Evolutionary conservation across 768 basidiomycete species (phyloP).

Genomic region (Phaeolepiota aurea): DNA sequence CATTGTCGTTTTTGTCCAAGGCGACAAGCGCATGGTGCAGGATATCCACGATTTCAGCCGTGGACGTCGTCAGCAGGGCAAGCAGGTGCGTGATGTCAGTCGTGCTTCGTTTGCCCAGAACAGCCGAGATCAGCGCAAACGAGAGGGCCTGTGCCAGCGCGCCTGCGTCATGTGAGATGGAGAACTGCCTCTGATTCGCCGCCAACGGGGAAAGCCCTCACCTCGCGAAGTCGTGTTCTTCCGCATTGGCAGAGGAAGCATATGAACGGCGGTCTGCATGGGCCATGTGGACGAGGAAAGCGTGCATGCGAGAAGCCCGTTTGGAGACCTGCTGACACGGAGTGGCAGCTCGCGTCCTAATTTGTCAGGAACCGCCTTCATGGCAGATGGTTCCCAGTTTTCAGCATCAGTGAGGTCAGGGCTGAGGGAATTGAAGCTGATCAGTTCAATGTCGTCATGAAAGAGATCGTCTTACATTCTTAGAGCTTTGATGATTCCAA

Average conservation of each 20-base stretch:
- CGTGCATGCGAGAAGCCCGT: slow-evolving; percentile 46
- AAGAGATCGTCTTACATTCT: slow-evolving; percentile 37
- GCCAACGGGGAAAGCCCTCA: neutral
- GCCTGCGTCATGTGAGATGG: neutral
- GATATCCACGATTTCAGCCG: slow-evolving; percentile 34
- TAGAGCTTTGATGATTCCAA: slow-evolving; percentile 44
- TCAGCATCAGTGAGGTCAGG: slow-evolving; percentile 43
- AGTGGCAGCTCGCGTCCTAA: slow-evolving; percentile 59
- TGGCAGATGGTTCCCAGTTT: slow-evolving; percentile 38
- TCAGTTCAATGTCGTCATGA: neutral
- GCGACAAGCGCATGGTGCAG: slow-evolving; percentile 37
- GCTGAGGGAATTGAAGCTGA: slow-evolving; percentile 25
- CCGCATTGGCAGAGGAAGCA: slow-evolving; percentile 28
- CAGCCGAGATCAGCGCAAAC: slow-evolving; percentile 17
- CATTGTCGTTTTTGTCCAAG: slow-evolving; percentile 35
- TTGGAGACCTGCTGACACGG: slow-evolving; percentile 49
- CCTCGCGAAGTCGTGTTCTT: neutral
- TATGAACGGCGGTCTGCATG: slow-evolving; percentile 31
- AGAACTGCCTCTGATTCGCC: no score
- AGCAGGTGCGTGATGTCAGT: slow-evolving; percentile 55
- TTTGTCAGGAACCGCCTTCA: slow-evolving; percentile 33
- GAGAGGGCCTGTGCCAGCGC: neutral
- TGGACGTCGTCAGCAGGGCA: slow-evolving; percentile 28
- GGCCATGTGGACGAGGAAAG: slow-evolving; percentile 35
- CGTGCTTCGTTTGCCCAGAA: slow-evolving; percentile 43